Evolutionary conservation across 2,329 filamentous ascomycete genomes (phyloP), one percentile per base, ranked within the genome.

Genomic region (Fusarium musae): DNA sequence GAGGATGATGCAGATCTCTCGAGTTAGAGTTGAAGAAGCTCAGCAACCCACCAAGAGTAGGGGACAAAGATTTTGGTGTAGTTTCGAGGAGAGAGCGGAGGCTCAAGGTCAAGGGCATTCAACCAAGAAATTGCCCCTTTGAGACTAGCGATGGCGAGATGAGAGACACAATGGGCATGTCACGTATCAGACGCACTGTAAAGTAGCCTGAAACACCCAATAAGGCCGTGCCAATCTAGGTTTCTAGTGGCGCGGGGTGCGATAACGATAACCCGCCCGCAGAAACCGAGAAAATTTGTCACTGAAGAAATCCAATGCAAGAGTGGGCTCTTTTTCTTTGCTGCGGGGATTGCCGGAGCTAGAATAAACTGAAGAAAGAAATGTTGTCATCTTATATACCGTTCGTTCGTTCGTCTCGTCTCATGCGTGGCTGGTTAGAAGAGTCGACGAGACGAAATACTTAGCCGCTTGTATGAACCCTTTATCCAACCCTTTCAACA

Each of bases 251-350:
- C 79, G 80, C 80, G 80, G 80, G 78, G 74, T 79, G 81, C 80
- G 80, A 83, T 82, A 83, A 82, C 78, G 80, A 82, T 82, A 82
- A 82, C 79, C 79, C 80, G 79, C 72, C 23, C 17, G 44, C 42
- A 36, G 32, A 37, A 37, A 59, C 32, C 15, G 32, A 50, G 42
- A 59, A 59, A 59, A 59, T 59, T 59, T 59, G 42, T 50, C 32
- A 50, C 56, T 59, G 56, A 26, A 59, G 56, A 59, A n/a, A 40
- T 40, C 19, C 19, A 37, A 36, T 36, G n/a, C 49, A 36, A 52
- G 26, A 37, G 40, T 40, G 63, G 32, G 49, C 44, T 56, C 30
- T 49, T 36, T 30, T 23, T 26, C 47, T 40, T 36, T 66, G 37
- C 40, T 46, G 65, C 63, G 63, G 65, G 39, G 40, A 58, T 67